phyloP scores from a whole-genome alignment of 2,329 filamentous ascomycete genomes.

The Diaporthe vaccinii region DNA sequence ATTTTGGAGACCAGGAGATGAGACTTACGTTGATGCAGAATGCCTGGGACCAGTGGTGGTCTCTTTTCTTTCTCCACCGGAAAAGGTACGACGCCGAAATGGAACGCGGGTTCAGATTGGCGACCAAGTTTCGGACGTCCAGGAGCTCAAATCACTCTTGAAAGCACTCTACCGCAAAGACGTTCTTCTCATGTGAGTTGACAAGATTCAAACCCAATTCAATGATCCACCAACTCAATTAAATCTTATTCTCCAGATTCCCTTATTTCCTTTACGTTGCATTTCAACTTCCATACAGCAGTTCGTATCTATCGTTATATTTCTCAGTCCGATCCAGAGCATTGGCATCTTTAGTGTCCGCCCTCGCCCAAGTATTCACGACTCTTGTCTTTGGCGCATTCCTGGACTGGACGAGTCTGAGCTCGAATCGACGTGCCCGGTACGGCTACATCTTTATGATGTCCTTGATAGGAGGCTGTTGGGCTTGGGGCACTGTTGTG shows the following conservation, averaged over 20 bases:
- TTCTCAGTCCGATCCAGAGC: constrained; percentile 44
- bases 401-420: constrained; percentile 45
- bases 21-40: neutral
- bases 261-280: constrained; percentile 6
- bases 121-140: constrained; percentile 32
- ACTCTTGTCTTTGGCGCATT: constrained; percentile 46
- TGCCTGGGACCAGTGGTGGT: constrained; percentile 17
- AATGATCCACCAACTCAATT: neutral
- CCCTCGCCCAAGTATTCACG: constrained; percentile 46
- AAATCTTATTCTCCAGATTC: neutral
- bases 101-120: constrained; percentile 37
- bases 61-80: constrained; percentile 5
- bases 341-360: constrained; percentile 44
- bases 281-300: constrained; percentile 40
- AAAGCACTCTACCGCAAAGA: neutral
- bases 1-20: too few species aligned
- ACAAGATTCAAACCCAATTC: neutral
- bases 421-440: constrained; percentile 42
- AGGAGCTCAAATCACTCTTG: constrained; percentile 39
- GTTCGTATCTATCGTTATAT: constrained; percentile 44
- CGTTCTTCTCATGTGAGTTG: constrained; percentile 24
- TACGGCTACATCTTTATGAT: constrained; percentile 46
- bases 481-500: constrained; percentile 48
- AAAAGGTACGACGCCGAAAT: constrained; percentile 16
- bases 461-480: constrained; percentile 47